Percentiles rank a stretch among this genome's conserved stretches.
These are phyloP conservation scores for Penicillium hesseltinei DNA, from an alignment of 2,329 filamentous ascomycete species.

Conservation along the genomic window DNA sequence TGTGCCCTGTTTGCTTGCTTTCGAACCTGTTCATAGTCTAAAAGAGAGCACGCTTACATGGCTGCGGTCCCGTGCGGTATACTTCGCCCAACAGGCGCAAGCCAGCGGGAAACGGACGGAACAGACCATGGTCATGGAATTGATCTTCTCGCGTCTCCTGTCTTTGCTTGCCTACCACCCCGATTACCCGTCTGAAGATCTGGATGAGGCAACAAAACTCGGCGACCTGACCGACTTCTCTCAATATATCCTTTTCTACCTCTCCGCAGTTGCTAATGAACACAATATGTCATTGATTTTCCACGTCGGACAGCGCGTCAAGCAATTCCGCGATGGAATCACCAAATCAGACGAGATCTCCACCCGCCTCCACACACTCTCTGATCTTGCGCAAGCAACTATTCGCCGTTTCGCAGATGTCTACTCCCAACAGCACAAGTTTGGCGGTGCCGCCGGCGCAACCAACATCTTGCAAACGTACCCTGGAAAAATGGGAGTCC, in stretches of 20 bases:
- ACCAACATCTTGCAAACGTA: slow-evolving; percentile 71
- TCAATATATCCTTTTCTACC: slow-evolving; percentile 85
- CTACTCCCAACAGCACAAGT: slow-evolving; percentile 66
- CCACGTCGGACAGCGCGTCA: slow-evolving; percentile 88
- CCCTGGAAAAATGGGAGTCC: slow-evolving; percentile 75
- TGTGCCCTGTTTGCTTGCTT: slow-evolving; percentile 85
- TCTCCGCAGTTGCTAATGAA: slow-evolving; percentile 77
- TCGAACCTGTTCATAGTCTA: slow-evolving; percentile 75
- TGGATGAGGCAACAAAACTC: slow-evolving; percentile 47
- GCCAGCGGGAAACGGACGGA: slow-evolving; percentile 38
- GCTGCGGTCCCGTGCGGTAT: slow-evolving; percentile 76
- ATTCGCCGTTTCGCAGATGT: slow-evolving; percentile 84
- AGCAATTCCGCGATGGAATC: slow-evolving; percentile 82
- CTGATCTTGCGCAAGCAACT: slow-evolving; percentile 79
- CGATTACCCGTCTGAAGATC: slow-evolving; percentile 61
- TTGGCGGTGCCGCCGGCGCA: slow-evolving; percentile 39
- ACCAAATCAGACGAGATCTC: slow-evolving; percentile 50
- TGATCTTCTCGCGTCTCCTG: slow-evolving; percentile 75
- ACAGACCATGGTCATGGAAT: slow-evolving; percentile 70
- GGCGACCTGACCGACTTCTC: slow-evolving; percentile 73
- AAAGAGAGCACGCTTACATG: slow-evolving; percentile 78
- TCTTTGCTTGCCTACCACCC: slow-evolving; percentile 91
- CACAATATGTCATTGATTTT: slow-evolving; percentile 85
- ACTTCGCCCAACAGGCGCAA: slow-evolving; percentile 54
- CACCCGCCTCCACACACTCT: slow-evolving; percentile 72